These are phyloP conservation scores for Ceratocystis destructans DNA, from an alignment of 2,329 filamentous ascomycete species.

Conservation along the genomic window DNA sequence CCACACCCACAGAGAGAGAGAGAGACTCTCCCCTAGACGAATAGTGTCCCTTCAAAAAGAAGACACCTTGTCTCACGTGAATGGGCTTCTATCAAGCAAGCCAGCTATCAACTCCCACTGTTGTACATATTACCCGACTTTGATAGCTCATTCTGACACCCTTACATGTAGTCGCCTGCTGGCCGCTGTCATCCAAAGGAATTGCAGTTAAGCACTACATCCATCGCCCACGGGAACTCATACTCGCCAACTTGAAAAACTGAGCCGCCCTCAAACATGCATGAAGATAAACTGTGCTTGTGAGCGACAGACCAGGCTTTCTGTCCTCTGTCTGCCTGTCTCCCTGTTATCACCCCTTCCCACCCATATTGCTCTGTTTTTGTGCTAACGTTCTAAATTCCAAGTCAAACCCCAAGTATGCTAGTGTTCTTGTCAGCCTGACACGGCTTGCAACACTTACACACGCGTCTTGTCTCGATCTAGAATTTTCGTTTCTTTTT, in stretches of 20 bases:
- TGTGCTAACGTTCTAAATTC: no score
- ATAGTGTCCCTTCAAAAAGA: background rate
- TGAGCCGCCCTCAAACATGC: background rate
- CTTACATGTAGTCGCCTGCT: background rate
- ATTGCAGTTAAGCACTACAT: background rate
- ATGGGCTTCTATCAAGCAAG: background rate
- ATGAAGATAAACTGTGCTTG: background rate
- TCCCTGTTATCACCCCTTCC: background rate
- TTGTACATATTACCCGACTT: background rate
- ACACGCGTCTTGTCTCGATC: background rate
- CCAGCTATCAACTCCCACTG: background rate
- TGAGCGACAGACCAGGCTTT: background rate
- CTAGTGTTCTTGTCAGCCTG: background rate
- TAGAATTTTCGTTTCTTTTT: background rate
- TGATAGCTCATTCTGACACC: background rate
- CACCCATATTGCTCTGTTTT: background rate
- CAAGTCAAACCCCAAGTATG: no score
- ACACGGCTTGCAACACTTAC: background rate
- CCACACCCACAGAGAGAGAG: no score
- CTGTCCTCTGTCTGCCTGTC: no score
- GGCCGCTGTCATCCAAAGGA: background rate
- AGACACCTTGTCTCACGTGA: background rate
- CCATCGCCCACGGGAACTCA: background rate
- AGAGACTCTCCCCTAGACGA: no score
- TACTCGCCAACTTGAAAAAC: background rate